Base-by-base conservation (phyloP, 1,139 yeast genomes). In the Sugiyamaella japonica region DNA sequence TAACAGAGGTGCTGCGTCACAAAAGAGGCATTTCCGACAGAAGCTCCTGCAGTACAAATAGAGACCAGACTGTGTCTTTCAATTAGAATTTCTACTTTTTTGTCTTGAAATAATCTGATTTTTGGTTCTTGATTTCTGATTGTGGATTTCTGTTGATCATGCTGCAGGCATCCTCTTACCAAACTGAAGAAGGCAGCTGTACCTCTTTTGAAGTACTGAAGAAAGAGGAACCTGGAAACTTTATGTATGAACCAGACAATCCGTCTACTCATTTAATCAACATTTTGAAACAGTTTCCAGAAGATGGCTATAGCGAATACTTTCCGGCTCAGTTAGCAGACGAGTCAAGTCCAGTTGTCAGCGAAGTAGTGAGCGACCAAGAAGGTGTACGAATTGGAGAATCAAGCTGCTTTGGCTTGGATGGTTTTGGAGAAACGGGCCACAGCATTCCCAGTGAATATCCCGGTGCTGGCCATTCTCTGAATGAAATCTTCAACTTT, bases 161-260 rank as follows among this genome's bases (percentile, higher is more conserved):
- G 51, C 23, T 48, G n/a, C 45, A 41, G 31, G 32, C 51, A 10
- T 17, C 51, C 23, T n/a, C 37, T 29, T 48, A 48, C 32, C 51
- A 48, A 7, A 25, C 32, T 5, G 45, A 28, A 10, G 51, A 48
- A 17, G 20, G 31, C 8, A n/a, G 16, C 12, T 25, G 31, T 2
- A n/a, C 29, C 20, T 25, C 43, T 9, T 48, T 48, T 31, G 51
- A 48, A 9, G n/a, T 39, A 13, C 6, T 40, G 9, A 48, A 48
- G 17, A 46, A 48, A 13, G 43, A 15, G 3, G 45, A 48, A 1
- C 31, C 15, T 16, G 39, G 28, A 20, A 37, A 34, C 10, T 47
- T 32, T 38, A 20, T 25, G 9, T 40, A 23, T 32, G 51, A 46
- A 9, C 20, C 49, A 36, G 28, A 20, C 9, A 23, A 17, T 7